Conservation (phyloP, 2,329 filamentous ascomycete species). For the Dactylellina sp. region DNA sequence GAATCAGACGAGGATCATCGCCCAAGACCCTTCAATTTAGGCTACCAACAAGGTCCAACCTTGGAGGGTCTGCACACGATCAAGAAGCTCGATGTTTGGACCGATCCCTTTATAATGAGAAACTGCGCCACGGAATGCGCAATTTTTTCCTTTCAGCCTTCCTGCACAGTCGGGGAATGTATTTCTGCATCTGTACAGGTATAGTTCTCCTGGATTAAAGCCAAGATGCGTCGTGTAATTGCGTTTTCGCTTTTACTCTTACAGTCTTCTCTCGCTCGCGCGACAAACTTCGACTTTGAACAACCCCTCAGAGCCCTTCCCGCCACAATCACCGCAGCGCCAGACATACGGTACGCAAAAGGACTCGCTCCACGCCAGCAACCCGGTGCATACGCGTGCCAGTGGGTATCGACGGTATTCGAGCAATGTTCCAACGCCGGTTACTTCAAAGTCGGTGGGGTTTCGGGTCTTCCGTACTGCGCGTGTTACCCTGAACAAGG, state of each 20-base stretch:
- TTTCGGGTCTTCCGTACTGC: conserved; percentile 46
- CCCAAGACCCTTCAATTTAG: conserved; percentile 12
- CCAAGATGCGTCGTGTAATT: conserved; percentile 14
- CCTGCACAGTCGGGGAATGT: conserved; percentile 15
- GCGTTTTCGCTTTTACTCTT: conserved; percentile 5
- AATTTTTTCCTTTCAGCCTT: conserved; percentile 38
- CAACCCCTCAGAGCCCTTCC: conserved; percentile 14
- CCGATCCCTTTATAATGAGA: conserved; percentile 22
- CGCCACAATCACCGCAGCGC: conserved; percentile 48
- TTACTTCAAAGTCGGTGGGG: conserved; percentile 34
- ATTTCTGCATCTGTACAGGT: conserved; percentile 6
- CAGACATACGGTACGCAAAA: conserved; percentile 33
- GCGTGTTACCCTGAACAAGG: conserved; percentile 36
- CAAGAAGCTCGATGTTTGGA: background rate
- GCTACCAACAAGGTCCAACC: conserved; percentile 23
- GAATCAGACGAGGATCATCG: conserved; percentile 12
- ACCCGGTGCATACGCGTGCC: conserved; percentile 40
- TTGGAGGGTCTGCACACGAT: conserved; percentile 8
- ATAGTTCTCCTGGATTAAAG: background rate
- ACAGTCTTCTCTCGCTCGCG: conserved; percentile 6
- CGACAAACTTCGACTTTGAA: conserved; percentile 16
- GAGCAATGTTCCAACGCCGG: conserved; percentile 46
- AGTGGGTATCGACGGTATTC: conserved; percentile 38
- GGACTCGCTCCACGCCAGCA: conserved; percentile 37
- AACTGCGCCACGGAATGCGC: background rate